Conservation (phyloP, 768 basidiomycete genomes). For the Dendrothele bispora region DNA sequence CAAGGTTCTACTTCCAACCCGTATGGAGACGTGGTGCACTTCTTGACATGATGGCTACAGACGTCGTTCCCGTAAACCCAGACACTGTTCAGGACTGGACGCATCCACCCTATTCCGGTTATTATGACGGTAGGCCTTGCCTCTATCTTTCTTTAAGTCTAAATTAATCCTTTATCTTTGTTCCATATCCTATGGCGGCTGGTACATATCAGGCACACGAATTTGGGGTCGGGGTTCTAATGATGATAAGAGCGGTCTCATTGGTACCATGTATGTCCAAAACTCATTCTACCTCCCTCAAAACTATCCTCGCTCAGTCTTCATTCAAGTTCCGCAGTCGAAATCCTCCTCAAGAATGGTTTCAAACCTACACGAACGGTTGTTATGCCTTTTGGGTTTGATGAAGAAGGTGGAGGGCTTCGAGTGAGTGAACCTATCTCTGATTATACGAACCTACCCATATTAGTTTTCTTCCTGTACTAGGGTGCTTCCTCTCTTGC, state of each 20-base stretch:
- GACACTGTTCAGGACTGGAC: constrained; percentile 57
- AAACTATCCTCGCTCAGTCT: not conserved
- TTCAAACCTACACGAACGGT: constrained; percentile 66
- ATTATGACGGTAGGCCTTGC: constrained; percentile 48
- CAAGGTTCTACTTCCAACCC: constrained; percentile 44
- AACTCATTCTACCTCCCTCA: too few species aligned
- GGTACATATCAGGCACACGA: constrained; percentile 17
- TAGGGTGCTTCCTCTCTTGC: constrained; percentile 58
- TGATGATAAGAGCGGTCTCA: constrained; percentile 77
- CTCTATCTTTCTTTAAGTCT: not conserved
- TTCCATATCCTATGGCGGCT: not conserved
- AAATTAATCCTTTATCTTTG: too few species aligned
- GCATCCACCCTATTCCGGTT: constrained; percentile 63
- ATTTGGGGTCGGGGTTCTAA: constrained; percentile 77
- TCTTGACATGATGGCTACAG: constrained; percentile 26
- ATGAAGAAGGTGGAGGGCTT: constrained; percentile 65
- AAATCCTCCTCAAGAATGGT: constrained; percentile 59
- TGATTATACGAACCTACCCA: not conserved
- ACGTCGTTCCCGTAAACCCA: constrained; percentile 68
- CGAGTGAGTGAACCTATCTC: constrained; percentile 30
- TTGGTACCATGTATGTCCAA: constrained; percentile 54
- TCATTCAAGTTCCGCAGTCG: constrained; percentile 49
- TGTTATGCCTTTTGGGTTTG: constrained; percentile 70
- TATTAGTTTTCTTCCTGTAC: not conserved
- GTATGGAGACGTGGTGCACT: constrained; percentile 14